These are phyloP conservation scores for Russula olivacea DNA, from an alignment of 768 basidiomycete species.

Conservation along the genomic window DNA sequence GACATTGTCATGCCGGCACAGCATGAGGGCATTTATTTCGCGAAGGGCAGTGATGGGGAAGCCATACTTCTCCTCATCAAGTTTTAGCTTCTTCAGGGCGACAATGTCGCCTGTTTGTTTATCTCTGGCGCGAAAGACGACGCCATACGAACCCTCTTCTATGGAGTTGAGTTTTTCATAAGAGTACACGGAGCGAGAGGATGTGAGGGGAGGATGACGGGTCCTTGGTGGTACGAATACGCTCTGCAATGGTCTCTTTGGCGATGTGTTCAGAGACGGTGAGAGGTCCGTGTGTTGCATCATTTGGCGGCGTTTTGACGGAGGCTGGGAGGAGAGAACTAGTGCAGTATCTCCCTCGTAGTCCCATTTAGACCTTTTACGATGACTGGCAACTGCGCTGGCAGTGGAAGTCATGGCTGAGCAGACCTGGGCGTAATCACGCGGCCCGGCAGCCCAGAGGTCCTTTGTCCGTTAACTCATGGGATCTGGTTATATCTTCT, in stretches of 20 bases:
- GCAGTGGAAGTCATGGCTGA: neutral
- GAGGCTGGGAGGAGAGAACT: constrained; percentile 36
- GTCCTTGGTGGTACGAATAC: constrained; percentile 70
- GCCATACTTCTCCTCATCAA: constrained; percentile 97
- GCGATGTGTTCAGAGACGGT: constrained; percentile 25
- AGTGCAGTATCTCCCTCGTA: constrained; percentile 40
- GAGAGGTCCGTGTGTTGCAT: constrained; percentile 28
- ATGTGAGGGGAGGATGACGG: constrained; percentile 68
- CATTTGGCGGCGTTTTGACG: constrained; percentile 52
- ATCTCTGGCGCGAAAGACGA: constrained; percentile 94
- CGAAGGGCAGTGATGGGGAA: constrained; percentile 96
- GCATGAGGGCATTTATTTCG: constrained; percentile 95
- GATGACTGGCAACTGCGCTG: constrained; percentile 37
- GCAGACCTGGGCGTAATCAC: neutral
- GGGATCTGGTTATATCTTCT: constrained; percentile 52
- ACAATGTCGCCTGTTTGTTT: constrained; percentile 94
- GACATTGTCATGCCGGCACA: constrained; percentile 90
- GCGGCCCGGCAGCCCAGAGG: constrained; percentile 3
- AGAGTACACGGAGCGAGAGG: constrained; percentile 89
- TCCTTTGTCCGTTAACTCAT: neutral
- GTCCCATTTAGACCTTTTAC: constrained; percentile 77
- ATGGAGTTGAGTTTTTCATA: constrained; percentile 97
- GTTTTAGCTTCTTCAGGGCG: constrained; percentile 94
- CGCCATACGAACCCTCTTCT: constrained; percentile 96
- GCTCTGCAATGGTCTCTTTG: constrained; percentile 36